Evolutionary conservation across 2,329 filamentous ascomycete genomes (phyloP).

Genomic region (Eurotiales sp.): DNA sequence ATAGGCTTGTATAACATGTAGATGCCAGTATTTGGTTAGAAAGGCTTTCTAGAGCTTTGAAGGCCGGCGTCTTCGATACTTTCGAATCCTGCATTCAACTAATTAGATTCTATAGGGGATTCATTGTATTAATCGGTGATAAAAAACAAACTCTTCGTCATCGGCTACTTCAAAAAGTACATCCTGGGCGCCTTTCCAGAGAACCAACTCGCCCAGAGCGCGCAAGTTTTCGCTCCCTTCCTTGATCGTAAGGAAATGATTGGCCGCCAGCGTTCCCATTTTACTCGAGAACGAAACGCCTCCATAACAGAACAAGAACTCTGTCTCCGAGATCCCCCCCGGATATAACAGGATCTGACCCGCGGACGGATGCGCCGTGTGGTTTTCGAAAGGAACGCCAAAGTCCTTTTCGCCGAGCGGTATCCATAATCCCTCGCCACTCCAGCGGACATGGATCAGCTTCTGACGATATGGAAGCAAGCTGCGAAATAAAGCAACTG

Average conservation of each 20-base stretch:
- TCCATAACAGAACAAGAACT: slow-evolving; percentile 23
- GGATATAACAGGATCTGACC: slow-evolving; percentile 24
- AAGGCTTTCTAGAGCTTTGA: slow-evolving; percentile 8
- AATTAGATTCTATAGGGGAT: too few relatives aligned
- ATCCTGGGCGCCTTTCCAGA: slow-evolving; percentile 24
- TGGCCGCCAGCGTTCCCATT: slow-evolving; percentile 23
- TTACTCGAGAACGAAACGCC: slow-evolving; percentile 23
- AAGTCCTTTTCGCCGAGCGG: slow-evolving; percentile 22
- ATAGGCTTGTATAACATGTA: too few relatives aligned
- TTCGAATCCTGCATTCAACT: slow-evolving; percentile 4
- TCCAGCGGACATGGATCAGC: slow-evolving; percentile 25
- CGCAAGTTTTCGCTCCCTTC: slow-evolving; percentile 21
- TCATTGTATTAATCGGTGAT: too few relatives aligned
- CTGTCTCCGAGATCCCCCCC: slow-evolving; percentile 21
- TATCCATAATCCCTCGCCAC: slow-evolving; percentile 24
- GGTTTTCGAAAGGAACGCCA: slow-evolving; percentile 21
- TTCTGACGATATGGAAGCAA: slow-evolving; percentile 24
- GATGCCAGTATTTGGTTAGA: background rate
- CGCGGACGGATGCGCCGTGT: slow-evolving; percentile 21
- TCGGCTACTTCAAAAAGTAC: slow-evolving; percentile 22
- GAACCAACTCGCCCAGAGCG: slow-evolving; percentile 19
- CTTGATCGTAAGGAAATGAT: slow-evolving; percentile 24
- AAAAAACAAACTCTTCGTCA: slow-evolving; percentile 17
- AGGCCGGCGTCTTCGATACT: background rate
- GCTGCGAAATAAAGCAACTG: slow-evolving; percentile 18